Evolutionary conservation across 371 early-diverging fungal species (phyloP), one percentile per base, ranked within the genome.

Genomic region (Circinella umbellata): DNA sequence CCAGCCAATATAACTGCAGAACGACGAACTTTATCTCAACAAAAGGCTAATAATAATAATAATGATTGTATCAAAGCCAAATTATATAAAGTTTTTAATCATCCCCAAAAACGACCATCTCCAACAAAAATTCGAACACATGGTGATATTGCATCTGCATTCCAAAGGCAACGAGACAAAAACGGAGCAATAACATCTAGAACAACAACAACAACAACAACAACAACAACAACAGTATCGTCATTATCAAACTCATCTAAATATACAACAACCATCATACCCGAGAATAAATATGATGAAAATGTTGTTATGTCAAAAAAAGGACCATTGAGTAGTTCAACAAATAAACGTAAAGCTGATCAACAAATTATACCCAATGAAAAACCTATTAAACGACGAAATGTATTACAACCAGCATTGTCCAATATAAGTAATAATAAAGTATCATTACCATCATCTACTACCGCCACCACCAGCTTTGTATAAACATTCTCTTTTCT

Each of bases 21-120:
- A 27, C 27, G 27, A 27, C 27, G 2, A 27, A 27, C 27, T 27
- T 27, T 27, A 27, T 27, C 27, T 27, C 27, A 27, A 27, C 27
- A 27, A 27, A 27, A 27, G 27, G 0, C 27, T 27, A 27, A 27
- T 27, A 20, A 57, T 48, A 1, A 15, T n/a, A n/a, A 55, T 8
- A 20, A 57, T 48, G 7, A 15, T 4, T 20, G 10, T 39, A 64
- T 64, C 65, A 64, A 35, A 34, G 65, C 53, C 20, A 35, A 48
- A 27, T 20, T 64, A 36, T 64, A 51, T 36, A 48, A 64, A 47
- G 65, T 64, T 64, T 64, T 64, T 49, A 64, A 64, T 36, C 42
- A 46, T 47, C 48, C 18, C 34, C 65, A 64, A 49, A 39, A 53
- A 36, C 64, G n/a, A 34, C 36, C 27, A 53, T 6, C 53, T 64